Evolutionary conservation across 1,284 basidiomycete genomes (phyloP).

Genomic region (Somion occarium): DNA sequence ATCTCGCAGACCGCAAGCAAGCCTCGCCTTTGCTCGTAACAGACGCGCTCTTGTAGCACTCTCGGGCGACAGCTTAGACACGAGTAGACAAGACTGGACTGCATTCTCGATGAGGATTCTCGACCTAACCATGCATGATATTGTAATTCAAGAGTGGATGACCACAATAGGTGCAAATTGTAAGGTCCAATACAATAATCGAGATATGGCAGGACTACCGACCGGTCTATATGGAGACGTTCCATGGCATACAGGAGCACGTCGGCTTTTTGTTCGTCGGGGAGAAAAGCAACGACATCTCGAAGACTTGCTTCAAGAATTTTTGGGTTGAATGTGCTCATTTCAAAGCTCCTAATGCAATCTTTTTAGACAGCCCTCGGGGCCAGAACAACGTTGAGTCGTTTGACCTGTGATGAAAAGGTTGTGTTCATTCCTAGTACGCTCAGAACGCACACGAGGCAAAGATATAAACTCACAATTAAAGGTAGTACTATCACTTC

Average conservation of each 20-base stretch:
- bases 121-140: slow-evolving; percentile 32
- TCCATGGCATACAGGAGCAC: slow-evolving; percentile 59
- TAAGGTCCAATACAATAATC: slow-evolving; percentile 12
- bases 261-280: slow-evolving; percentile 61
- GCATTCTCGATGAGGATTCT: slow-evolving; percentile 68
- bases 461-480: too few species aligned
- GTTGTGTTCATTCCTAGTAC: neutral
- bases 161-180: slow-evolving; percentile 5
- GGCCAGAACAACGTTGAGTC: too few species aligned
- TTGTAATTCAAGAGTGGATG: slow-evolving; percentile 4
- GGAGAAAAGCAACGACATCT: slow-evolving; percentile 51
- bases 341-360: slow-evolving; percentile 15
- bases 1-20: slow-evolving; percentile 51
- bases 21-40: slow-evolving; percentile 56
- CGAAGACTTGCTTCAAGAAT: slow-evolving; percentile 69
- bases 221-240: slow-evolving; percentile 35
- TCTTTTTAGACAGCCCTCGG: too few species aligned
- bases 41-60: slow-evolving; percentile 56
- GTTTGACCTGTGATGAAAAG: neutral
- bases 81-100: slow-evolving; percentile 62
- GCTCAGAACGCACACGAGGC: neutral
- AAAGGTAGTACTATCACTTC: too few species aligned
- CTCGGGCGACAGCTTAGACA: slow-evolving; percentile 47
- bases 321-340: slow-evolving; percentile 66
- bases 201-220: slow-evolving; percentile 12